A percentile compares a stretch with the other conserved stretches of the same genome.
phyloP scores from a whole-genome alignment of 1,284 basidiomycete genomes.

The Hemileia vastatrix region DNA sequence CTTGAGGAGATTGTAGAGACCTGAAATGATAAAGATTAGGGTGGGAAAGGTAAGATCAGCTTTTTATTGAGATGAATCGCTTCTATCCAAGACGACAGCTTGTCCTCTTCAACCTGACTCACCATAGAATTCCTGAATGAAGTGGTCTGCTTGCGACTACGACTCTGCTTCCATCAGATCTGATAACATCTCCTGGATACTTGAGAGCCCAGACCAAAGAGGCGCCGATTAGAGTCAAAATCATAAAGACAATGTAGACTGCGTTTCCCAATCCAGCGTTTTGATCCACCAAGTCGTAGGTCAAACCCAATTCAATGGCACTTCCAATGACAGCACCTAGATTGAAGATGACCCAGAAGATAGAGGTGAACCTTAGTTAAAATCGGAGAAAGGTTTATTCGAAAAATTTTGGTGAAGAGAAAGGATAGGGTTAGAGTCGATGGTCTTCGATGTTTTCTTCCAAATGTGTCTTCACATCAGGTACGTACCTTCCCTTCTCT shows the following conservation, averaged over 20 bases:
- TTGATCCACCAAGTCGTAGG: no score
- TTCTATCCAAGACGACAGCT: background rate
- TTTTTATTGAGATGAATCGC: no score
- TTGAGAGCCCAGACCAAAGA: no score
- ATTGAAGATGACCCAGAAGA: conserved; percentile 51
- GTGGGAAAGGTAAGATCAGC: no score
- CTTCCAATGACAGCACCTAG: conserved; percentile 58
- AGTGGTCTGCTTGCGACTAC: conserved; percentile 27
- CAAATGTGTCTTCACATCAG: no score
- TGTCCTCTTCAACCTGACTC: no score
- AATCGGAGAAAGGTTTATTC: no score
- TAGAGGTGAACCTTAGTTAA: no score
- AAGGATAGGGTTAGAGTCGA: conserved; percentile 39
- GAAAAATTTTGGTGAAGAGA: no score
- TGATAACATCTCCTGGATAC: conserved; percentile 29
- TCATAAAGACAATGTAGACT: conserved; percentile 30
- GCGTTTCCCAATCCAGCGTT: conserved; percentile 4
- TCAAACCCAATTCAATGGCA: conserved; percentile 56
- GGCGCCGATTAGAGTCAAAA: conserved; percentile 12
- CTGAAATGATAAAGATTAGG: no score
- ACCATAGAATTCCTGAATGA: conserved; percentile 28
- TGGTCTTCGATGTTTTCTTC: conserved; percentile 62
- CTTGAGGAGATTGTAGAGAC: conserved; percentile 25
- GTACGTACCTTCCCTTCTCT: conserved; percentile 64
- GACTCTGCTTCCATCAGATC: conserved; percentile 29